A percentile compares a stretch with the other conserved stretches of the same genome.
Conservation (phyloP, 129 eudicot species). For the Artemisia tridentata region DNA sequence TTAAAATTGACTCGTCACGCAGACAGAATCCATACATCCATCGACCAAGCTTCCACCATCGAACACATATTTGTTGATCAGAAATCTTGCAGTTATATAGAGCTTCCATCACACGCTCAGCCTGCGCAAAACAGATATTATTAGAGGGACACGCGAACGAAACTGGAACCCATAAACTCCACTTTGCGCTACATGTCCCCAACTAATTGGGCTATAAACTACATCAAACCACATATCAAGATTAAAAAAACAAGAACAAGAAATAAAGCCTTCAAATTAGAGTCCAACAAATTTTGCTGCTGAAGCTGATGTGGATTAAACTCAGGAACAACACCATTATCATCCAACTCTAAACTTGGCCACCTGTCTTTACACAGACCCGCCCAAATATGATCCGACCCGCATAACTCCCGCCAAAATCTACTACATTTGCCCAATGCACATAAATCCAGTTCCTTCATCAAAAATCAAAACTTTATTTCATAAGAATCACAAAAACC, state of each 20-base stretch:
- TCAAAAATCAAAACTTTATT: conserved; percentile 20
- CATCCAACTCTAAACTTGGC: conserved; percentile 48
- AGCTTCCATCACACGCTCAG: conserved; percentile 54
- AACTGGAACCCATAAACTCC: too few relatives aligned
- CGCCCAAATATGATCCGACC: conserved; percentile 79
- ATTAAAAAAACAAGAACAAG: neutral
- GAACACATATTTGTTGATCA: conserved; percentile 63
- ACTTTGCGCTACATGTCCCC: too few relatives aligned
- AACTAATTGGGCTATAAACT: too few relatives aligned
- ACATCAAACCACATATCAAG: neutral
- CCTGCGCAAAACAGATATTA: too few relatives aligned
- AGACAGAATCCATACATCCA: conserved; percentile 79
- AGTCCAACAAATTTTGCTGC: conserved; percentile 38
- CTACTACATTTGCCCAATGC: conserved; percentile 76
- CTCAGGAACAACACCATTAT: conserved; percentile 36
- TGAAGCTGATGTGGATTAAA: conserved; percentile 36
- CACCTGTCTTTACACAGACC: conserved; percentile 69
- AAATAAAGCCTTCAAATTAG: conserved; percentile 37
- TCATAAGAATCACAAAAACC: neutral
- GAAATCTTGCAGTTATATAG: conserved; percentile 45
- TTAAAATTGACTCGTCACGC: conserved; percentile 62
- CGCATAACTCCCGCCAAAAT: conserved; percentile 87
- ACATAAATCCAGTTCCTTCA: conserved; percentile 74
- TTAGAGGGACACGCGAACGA: too few relatives aligned
- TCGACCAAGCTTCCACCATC: conserved; percentile 93